Evolutionary conservation across 441 rosid genomes (phyloP), one percentile per base, ranked within the genome.

Genomic region (Oxalis stricta): DNA sequence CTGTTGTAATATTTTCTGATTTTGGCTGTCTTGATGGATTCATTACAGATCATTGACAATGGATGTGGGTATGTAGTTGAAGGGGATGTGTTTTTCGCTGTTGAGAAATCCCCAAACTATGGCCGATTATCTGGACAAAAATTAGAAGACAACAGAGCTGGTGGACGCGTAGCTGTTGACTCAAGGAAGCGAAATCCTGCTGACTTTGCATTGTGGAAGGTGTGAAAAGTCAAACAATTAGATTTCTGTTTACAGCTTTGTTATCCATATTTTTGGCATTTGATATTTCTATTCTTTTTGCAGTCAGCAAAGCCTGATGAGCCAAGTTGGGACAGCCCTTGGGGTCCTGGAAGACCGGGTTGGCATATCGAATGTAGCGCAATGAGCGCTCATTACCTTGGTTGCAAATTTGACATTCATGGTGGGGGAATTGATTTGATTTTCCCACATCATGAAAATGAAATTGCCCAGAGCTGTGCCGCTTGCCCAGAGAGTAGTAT

Each of bases 331-430:
- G 82, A 76, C 34, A 91, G 96, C 44, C 28, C 28, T 4, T 24
- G 28, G 28, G 28, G 28, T 24, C 28, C 28, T 24, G 28, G 28
- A 24, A 24, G 98, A 59, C 95, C 96, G 2, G 96, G 98, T 32
- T 86, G 98, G 96, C 96, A 91, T 52, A 91, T 91, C n/a, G 98
- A 91, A 65, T 91, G 98, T 77, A 86, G 98, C 58, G 95, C 96
- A 12, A 91, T 86, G 98, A 91, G 91, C 75, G 85, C 77, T 28
- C 71, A 63, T 48, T 83, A 79, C 66, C 72, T 86, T 37, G 59
- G 78, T 17, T 65, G 58, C 46, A 69, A 62, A 47, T 91, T 91
- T 58, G 98, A 85, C 53, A 78, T 85, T 51, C 98, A 89, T 62
- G 89, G 93, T 13, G 96, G 98, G 52, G 98, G 98, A 64, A 77